Base-by-base conservation (phyloP, 1,284 basidiomycete genomes). In the Malassezia sp. region DNA sequence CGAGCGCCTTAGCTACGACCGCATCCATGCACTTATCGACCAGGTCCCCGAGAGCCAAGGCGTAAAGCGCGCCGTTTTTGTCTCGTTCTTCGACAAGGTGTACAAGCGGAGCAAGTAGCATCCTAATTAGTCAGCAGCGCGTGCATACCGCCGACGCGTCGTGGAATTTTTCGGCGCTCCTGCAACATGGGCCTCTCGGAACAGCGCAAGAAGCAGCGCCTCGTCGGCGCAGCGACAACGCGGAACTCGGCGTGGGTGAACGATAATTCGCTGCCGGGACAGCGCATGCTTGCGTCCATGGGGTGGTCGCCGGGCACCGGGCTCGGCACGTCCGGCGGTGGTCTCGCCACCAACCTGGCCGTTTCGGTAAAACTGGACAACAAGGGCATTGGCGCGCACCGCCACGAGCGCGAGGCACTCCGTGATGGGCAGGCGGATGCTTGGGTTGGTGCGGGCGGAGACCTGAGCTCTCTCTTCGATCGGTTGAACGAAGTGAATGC, bases 31-130 rank as follows among this genome's bases (percentile, higher is more conserved):
- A n/a, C 56, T 67, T 32, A 69, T 69, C 55, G 52, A 61, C 39
- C 52, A 41, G 29, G 45, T 69, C 8, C 62, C 62, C 26, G 61
- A 67, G 43, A 50, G 46, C 14, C 71, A 71, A 4, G 79, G 79
- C 11, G 72, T 93, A 63, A 85, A 82, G 75, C 75, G 79, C 59
- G 80, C 84, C 60, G 81, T 91, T 47, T 91, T 91, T 73, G 77
- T 74, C 61, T 79, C 77, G 62, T 93, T 93, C 76, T 74, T 95
- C 66, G 76, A 78, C 35, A 93, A 91, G 77, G 88, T 91, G 41
- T 88, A 90, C 75, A 84, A 84, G 76, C 60, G 71, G 30, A 63
- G 56, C 56, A 72, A 72, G 61, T 72, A 54, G 52, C 39, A 32
- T 32, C 15, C 8, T 28, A 14, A 28, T 43, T 27, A 43, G 41